Evolutionary conservation across 306 rosid genomes (phyloP).

Genomic region (Macrotyloma uniflorum): DNA sequence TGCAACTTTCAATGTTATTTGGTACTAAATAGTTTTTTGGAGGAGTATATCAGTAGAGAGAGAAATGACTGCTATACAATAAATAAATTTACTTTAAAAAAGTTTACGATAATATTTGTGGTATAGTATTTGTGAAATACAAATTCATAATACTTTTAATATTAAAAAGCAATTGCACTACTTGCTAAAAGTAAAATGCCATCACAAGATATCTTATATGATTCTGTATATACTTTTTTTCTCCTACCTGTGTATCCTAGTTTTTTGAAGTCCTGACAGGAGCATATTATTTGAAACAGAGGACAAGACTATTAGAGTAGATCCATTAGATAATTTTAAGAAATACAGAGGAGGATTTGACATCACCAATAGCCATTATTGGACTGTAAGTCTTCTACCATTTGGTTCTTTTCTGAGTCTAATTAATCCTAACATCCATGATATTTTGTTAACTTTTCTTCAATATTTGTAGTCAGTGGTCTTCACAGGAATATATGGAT

Average conservation of each 20-base stretch:
- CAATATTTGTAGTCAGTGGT: slow-evolving; percentile 61
- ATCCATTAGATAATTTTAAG: slow-evolving; percentile 60
- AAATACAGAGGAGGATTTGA: slow-evolving; percentile 74
- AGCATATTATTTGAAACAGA: slow-evolving; percentile 34
- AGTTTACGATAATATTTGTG: too few species aligned
- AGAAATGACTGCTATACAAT: too few species aligned
- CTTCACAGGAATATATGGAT: slow-evolving; percentile 75
- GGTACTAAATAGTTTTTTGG: too few species aligned
- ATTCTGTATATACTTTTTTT: background rate
- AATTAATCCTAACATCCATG: background rate
- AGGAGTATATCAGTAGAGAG: too few species aligned
- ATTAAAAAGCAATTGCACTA: too few species aligned
- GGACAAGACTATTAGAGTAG: slow-evolving; percentile 61
- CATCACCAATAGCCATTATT: slow-evolving; percentile 76
- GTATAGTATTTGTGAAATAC: background rate
- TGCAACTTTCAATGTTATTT: too few species aligned
- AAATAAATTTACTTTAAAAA: too few species aligned
- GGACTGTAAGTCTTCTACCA: slow-evolving; percentile 60
- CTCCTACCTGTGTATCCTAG: background rate
- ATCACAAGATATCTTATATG: background rate
- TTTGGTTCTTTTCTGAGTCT: background rate
- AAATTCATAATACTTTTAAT: background rate
- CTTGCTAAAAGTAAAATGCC: too few species aligned
- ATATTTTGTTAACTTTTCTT: slow-evolving; percentile 6
- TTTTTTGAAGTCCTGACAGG: background rate